Base-by-base conservation (phyloP, 2,329 filamentous ascomycete genomes). In the Stachybotrys echinatus region DNA sequence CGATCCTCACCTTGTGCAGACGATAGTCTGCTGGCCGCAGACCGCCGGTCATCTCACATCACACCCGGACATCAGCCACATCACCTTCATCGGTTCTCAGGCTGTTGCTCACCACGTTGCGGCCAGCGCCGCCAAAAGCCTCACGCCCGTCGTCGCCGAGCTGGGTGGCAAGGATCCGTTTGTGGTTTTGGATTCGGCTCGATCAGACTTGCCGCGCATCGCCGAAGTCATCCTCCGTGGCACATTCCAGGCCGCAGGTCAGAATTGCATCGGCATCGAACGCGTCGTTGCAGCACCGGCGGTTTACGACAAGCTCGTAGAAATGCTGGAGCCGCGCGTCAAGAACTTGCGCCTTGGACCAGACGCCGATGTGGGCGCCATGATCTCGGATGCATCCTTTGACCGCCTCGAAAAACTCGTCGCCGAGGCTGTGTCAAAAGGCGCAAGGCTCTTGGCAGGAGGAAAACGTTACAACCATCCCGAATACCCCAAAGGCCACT, bases 201-300 rank as follows among this genome's bases (percentile, higher is more conserved):
- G 68, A 45, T 64, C 65, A 51, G 79, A 90, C 60, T 76, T 97
- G 52, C 71, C 81, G 5, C 83, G 87, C 40, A 85, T 97, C 46
- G 80, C 82, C 38, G 88, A 91, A 54, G 87, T 95, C 55, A 81
- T 97, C 54, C 85, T 99, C 72, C 84, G 94, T 48, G 94, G 92
- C 48, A 90, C 89, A 10, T 99, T 97, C 71, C 94, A 99, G 69
- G 91, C 91, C 47, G 87, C 91, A 17, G 94, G 94, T 1, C 94
- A 99, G 69, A 99, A 99, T 72, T 99, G 94, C 70, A 92, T 99
- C 63, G 94, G 94, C 49, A 92, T 96, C 58, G 94, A 99, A 73
- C 88, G 94, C 50, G 85, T 97, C 62, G 85, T 97, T 58, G 89
- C 87, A 21, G 79, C 88, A 17, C 85, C 89, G 2, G 74, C 73